Evolutionary conservation across 305 asterid species (phyloP).

Genomic region (Fraxinus nigra): DNA sequence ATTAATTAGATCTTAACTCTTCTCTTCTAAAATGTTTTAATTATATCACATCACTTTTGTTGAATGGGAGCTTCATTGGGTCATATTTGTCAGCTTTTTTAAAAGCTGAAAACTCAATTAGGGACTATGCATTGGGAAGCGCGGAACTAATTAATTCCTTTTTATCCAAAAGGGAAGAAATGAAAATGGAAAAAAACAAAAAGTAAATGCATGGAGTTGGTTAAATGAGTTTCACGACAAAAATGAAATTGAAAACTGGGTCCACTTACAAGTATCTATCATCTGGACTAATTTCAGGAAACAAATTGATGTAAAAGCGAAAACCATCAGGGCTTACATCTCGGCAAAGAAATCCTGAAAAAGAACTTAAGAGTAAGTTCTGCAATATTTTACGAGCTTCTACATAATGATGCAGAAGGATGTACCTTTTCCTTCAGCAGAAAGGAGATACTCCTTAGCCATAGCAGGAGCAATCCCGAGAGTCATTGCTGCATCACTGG

Average conservation of each 20-base stretch:
- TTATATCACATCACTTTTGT: background rate
- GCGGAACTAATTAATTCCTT: background rate
- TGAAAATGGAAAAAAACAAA: background rate
- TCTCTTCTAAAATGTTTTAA: background rate
- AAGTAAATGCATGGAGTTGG: background rate
- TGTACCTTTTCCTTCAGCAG: constrained; percentile 90
- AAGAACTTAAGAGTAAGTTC: constrained; percentile 22
- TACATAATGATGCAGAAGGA: constrained; percentile 4
- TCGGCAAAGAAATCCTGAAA: constrained; percentile 87
- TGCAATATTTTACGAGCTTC: constrained; percentile 6
- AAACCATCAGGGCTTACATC: constrained; percentile 96
- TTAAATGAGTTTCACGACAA: background rate
- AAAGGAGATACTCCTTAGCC: constrained; percentile 94
- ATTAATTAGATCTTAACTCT: background rate
- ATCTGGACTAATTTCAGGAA: constrained; percentile 59
- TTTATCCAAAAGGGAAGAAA: background rate
- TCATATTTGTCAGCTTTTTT: background rate
- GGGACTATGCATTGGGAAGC: background rate
- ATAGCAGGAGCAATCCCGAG: constrained; percentile 96
- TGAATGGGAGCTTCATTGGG: background rate
- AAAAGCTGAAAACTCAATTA: background rate
- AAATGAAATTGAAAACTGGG: background rate
- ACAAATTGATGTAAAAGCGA: constrained; percentile 71
- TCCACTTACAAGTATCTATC: constrained; percentile 61
- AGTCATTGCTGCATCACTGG: constrained; percentile 92